Base-by-base conservation (phyloP, 1,284 basidiomycete genomes). In the Irpex rosettiformis region DNA sequence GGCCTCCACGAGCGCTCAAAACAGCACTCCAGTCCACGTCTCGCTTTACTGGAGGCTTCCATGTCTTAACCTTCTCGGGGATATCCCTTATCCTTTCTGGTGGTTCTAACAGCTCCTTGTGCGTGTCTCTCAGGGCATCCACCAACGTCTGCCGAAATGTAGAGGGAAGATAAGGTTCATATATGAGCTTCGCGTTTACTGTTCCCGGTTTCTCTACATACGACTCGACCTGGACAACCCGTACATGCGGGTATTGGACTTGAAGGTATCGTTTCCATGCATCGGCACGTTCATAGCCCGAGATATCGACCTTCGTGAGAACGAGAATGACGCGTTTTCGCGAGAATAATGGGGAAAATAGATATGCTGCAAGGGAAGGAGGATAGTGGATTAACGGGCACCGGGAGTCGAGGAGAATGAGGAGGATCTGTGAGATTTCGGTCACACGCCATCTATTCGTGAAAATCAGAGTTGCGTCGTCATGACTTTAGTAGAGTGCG, bases 401-500 rank as follows among this genome's bases (percentile, higher is more conserved):
- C 28, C 94, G 86, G 5, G 91, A 88, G 72, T 97, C 94, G 25
- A 95, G 80, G 8, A 96, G 82, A 54, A 96, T 80, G 56, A 96
- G 84, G 10, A 96, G 75, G 64, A 96, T 90, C 61, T 93, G 83
- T 1, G 91, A 92, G 29, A 92, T 86, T 71, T 95, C 93, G 4
- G 86, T 85, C 6, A 94, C 93, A 30, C 93, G 84, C 93, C 93
- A 95, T 65, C 91, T 93, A 42, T 4, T 25, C 28, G 40, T 47
- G 13, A 54, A 52, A 49, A 43, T 25, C 55, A 43, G 48, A 16
- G 22, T 18, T 47, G 45, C 58, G 43, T 54, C 30, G 2, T 51
- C 28, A 28, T 37, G 33, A 33, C 51, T n/a, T 2, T 1, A 47
- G 10, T 47, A 6, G 43, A 18, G n/a, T 10, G 43, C 43, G 18